Conservation (phyloP, 177 flowering plant species). For the Telopea speciosissima region DNA sequence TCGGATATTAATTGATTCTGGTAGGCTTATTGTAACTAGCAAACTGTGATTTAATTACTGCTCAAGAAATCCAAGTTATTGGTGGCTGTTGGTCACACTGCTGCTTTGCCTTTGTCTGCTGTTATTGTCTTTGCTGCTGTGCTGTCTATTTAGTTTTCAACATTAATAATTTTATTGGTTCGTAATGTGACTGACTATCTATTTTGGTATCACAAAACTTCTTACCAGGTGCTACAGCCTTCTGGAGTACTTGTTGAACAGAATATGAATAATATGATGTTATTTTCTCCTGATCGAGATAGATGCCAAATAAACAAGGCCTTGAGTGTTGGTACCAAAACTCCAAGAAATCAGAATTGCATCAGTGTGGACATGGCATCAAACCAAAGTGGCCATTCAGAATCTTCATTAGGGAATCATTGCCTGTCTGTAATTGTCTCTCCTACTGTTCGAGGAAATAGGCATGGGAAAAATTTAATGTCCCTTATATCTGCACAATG, state of each 20-base stretch:
- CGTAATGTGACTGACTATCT: not conserved
- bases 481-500: constrained; percentile 24
- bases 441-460: constrained; percentile 31
- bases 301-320: constrained; percentile 29
- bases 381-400: constrained; percentile 17
- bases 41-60: not conserved
- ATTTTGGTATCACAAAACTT: constrained; percentile 9
- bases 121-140: not conserved
- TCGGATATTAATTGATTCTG: not conserved
- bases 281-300: constrained; percentile 53
- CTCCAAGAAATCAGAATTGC: constrained; percentile 29
- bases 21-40: not conserved
- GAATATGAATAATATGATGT: constrained; percentile 33
- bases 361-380: constrained; percentile 25
- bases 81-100: no score
- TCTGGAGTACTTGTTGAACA: constrained; percentile 51
- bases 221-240: constrained; percentile 25
- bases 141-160: not conserved
- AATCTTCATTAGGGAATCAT: constrained; percentile 31
- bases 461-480: constrained; percentile 21
- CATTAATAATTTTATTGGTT: not conserved
- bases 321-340: constrained; percentile 22
- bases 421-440: constrained; percentile 25
- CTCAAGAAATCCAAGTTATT: no score
- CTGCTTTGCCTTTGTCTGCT: no score